These are phyloP conservation scores for Plenodomus lindquistii DNA, from an alignment of 2,329 filamentous ascomycete species.

Conservation along the genomic window DNA sequence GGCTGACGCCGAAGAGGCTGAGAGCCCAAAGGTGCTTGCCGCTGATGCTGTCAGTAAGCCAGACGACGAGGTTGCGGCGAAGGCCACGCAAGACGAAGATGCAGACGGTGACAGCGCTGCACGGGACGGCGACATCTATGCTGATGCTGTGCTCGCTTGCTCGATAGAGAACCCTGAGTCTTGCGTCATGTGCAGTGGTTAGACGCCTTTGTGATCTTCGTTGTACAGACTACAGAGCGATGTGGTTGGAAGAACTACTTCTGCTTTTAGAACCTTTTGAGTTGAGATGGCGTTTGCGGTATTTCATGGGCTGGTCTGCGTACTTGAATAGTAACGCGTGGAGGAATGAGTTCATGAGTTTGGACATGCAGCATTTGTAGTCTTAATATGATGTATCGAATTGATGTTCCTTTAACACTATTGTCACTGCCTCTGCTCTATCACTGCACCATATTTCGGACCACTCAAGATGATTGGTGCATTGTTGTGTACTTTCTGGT, in stretches of 20 bases:
- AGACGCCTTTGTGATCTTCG: slow-evolving; percentile 31
- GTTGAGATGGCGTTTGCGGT: slow-evolving; percentile 16
- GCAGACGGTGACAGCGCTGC: slow-evolving; percentile 70
- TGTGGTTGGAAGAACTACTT: slow-evolving; percentile 5
- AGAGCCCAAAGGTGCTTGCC: slow-evolving; percentile 76
- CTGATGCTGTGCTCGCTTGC: slow-evolving; percentile 86
- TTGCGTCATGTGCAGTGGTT: slow-evolving; percentile 98
- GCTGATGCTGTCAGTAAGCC: slow-evolving; percentile 67
- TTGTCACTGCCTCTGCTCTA: neutral
- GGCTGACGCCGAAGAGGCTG: slow-evolving; percentile 75
- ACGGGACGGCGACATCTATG: slow-evolving; percentile 91
- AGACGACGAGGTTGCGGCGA: slow-evolving; percentile 66
- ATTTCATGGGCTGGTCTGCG: slow-evolving; percentile 11
- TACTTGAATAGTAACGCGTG: slow-evolving; percentile 9
- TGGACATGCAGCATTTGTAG: slow-evolving; percentile 12
- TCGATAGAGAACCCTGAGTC: slow-evolving; percentile 97
- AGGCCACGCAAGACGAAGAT: slow-evolving; percentile 72
- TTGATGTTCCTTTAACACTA: slow-evolving; percentile 1
- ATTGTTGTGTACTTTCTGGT: too few relatives aligned
- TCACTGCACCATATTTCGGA: neutral
- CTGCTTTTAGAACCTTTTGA: slow-evolving; percentile 7
- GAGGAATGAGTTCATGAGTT: slow-evolving; percentile 30
- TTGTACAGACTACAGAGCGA: too few relatives aligned
- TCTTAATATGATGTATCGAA: slow-evolving; percentile 14
- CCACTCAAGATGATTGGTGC: neutral